Conservation (phyloP, 129 eudicot species). For the Centella asiatica region DNA sequence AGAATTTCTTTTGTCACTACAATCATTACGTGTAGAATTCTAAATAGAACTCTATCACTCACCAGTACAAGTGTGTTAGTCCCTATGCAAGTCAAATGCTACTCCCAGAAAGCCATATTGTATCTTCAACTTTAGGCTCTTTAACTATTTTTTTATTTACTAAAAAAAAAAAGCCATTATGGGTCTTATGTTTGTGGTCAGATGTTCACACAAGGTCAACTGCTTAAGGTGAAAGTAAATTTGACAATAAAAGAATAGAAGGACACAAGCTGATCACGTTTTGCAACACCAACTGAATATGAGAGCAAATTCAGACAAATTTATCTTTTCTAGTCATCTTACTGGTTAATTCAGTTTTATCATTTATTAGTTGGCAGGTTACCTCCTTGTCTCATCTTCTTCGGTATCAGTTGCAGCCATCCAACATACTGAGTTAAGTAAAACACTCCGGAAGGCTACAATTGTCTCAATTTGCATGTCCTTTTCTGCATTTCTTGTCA, state of each 20-base stretch:
- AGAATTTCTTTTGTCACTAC: no score
- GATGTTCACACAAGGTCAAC: no score
- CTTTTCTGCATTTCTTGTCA: conserved; percentile 33
- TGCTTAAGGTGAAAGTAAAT: no score
- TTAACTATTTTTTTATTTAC: no score
- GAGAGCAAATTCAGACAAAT: neutral
- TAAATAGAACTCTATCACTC: no score
- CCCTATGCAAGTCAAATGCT: no score
- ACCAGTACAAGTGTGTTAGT: no score
- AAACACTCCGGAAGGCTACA: conserved; percentile 37
- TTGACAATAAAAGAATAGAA: neutral
- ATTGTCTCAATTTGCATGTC: conserved; percentile 48
- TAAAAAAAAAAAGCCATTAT: no score
- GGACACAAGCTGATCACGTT: neutral
- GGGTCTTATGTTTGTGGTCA: no score
- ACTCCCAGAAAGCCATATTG: no score
- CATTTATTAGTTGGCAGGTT: conserved; percentile 46
- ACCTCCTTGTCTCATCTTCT: conserved; percentile 52
- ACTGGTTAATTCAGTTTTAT: neutral
- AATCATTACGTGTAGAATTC: no score
- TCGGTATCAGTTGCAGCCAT: conserved; percentile 35
- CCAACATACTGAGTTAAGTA: conserved; percentile 18
- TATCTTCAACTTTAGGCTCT: no score
- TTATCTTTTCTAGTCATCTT: neutral
- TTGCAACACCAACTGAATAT: neutral